Evolutionary conservation across 202 grass and related monocot species (phyloP).

Genomic region (Zizania palustris): DNA sequence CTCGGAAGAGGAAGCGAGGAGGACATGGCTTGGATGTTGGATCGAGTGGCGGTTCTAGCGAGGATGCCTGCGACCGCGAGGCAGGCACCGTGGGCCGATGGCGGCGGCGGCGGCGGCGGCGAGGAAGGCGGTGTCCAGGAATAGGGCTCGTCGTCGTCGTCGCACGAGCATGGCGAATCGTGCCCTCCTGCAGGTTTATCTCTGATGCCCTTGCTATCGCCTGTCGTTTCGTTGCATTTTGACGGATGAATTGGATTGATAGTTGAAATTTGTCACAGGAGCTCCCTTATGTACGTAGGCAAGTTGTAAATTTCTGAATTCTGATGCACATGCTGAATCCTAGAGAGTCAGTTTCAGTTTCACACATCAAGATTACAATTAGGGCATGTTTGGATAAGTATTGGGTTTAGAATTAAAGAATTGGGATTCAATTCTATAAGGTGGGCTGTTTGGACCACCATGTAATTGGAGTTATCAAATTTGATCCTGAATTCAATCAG

Average conservation of each 20-base stretch:
- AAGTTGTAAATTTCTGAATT: background rate
- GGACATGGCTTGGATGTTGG: conserved; percentile 54
- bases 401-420: too few relatives aligned
- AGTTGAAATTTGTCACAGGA: background rate
- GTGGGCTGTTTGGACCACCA: too few relatives aligned
- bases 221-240: background rate
- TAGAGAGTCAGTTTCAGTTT: background rate
- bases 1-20: conserved; percentile 73
- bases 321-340: background rate
- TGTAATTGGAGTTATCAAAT: too few relatives aligned
- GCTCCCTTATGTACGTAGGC: background rate
- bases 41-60: too few relatives aligned
- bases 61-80: conserved; percentile 39
- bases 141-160: conserved; percentile 50
- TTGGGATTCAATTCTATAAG: too few relatives aligned
- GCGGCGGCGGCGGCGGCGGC: conserved; percentile 4
- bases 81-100: background rate
- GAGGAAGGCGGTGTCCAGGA: conserved; percentile 31
- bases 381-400: too few relatives aligned
- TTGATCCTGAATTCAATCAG: too few relatives aligned
- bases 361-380: background rate
- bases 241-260: background rate
- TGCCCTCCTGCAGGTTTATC: conserved; percentile 43
- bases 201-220: background rate
- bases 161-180: conserved; percentile 11